Base-by-base conservation (phyloP, 2,329 filamentous ascomycete species). In the Pseudogymnoascus sp. region DNA sequence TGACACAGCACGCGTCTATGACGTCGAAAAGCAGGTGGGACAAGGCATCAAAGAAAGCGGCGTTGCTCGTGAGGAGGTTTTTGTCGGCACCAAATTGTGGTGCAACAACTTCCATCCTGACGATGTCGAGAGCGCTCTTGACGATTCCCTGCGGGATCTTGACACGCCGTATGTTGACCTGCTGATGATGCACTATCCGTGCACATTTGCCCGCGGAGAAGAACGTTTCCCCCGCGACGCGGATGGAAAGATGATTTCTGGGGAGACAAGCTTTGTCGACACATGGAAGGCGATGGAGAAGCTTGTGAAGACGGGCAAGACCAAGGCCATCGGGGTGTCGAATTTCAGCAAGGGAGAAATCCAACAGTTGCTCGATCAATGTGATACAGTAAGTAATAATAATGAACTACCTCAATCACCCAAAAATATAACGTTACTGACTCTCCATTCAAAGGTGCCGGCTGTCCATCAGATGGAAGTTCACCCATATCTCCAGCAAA, bases 121-220 rank as follows among this genome's bases (percentile, higher is more conserved):
- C 12, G 66, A 70, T 22, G 70, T 72, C 16, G 68, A 69, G 52
- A 67, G 66, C 6, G 72, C 70, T 8, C 64, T 73, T 16, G 67
- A 73, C 30, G 69, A 69, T 58, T 69, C 70, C 9, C 68, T 75
- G 33, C 62, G 65, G 38, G 69, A 73, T 25, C 69, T 75, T 9
- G 68, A 71, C 25, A 68, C 49, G 2, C 49, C 49, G 7, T 58
- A 58, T 14, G 49, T 58, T 2, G 49, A 58, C 11, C 14, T 58
- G 22, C 22, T 83, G 72, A 80, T 93, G 38, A 79, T 67, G 72
- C 90, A 94, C 77, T 81, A 52, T 73, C 49, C 71, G 3, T 68
- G 70, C 11, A 42, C 39, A 42, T 42, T 42, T 42, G 39, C 39
- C 39, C 39, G 39, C 8, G 39, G 39, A 12, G 42, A 25, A 3